Percentiles rank a stretch among this genome's conserved stretches.
Conservation (phyloP, 1,284 basidiomycete genomes). For the Trichosporon inkin region DNA sequence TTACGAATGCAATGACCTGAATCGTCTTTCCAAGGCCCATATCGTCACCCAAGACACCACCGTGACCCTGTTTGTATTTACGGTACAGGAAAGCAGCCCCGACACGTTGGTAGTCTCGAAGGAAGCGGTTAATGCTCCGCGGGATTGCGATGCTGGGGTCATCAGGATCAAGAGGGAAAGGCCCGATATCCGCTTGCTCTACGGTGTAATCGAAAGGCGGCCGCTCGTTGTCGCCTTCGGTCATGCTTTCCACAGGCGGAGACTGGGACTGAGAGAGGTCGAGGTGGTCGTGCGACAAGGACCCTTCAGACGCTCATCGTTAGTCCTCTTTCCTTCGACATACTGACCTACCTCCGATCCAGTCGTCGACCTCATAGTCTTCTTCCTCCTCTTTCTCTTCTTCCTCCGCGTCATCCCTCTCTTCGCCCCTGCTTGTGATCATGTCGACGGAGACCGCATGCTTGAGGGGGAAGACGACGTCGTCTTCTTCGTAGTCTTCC, state of each 20-base stretch:
- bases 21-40: slow-evolving; percentile 54
- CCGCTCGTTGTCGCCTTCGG: slow-evolving; percentile 8
- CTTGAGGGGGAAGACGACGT: background rate
- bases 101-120: slow-evolving; percentile 53
- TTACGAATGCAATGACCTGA: slow-evolving; percentile 46
- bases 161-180: slow-evolving; percentile 27
- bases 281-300: background rate
- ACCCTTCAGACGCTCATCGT: background rate
- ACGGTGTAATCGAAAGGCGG: slow-evolving; percentile 26
- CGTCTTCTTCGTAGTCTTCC: slow-evolving; percentile 8
- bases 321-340: background rate
- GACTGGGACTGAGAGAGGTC: background rate
- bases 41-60: slow-evolving; percentile 54
- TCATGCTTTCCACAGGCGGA: background rate
- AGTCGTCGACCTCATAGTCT: slow-evolving; percentile 21
- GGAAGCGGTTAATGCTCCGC: slow-evolving; percentile 51
- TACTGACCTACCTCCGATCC: background rate
- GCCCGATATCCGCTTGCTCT: slow-evolving; percentile 23
- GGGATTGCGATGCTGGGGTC: slow-evolving; percentile 43
- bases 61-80: slow-evolving; percentile 48
- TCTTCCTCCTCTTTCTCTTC: slow-evolving; percentile 20
- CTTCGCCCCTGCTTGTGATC: background rate
- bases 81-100: slow-evolving; percentile 53
- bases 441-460: background rate
- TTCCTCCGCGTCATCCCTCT: background rate